Conservation (phyloP, 2,329 filamentous ascomycete species). For the Capronia americana region DNA sequence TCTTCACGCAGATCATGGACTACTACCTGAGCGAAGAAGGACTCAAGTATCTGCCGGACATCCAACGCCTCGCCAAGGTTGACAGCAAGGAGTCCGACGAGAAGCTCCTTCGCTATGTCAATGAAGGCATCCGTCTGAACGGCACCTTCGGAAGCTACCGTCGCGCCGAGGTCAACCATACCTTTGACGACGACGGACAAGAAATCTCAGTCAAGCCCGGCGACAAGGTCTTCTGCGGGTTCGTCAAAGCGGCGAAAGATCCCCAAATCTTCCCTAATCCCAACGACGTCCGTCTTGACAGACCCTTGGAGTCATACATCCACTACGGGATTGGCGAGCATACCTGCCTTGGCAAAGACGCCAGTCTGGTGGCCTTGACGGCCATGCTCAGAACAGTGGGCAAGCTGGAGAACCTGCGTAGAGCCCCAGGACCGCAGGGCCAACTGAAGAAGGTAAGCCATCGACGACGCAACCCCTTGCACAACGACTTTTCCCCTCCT, state of each 20-base stretch:
- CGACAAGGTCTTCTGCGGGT: conserved; percentile 68
- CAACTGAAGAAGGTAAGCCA: conserved; percentile 65
- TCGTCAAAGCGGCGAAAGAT: conserved; percentile 65
- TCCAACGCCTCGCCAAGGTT: conserved; percentile 65
- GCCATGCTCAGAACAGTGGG: conserved; percentile 73
- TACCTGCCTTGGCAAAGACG: conserved; percentile 66
- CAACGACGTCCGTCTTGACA: conserved; percentile 65
- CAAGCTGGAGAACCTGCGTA: conserved; percentile 64
- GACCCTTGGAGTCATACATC: conserved; percentile 69
- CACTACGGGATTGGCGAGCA: conserved; percentile 69
- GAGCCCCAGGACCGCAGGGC: conserved; percentile 69
- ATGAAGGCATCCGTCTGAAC: conserved; percentile 74
- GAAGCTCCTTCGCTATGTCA: conserved; percentile 70
- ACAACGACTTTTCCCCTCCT: neutral
- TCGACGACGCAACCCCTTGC: neutral
- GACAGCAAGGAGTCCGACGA: conserved; percentile 65
- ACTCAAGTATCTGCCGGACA: conserved; percentile 62
- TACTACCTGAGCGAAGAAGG: conserved; percentile 70
- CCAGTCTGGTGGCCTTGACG: conserved; percentile 66
- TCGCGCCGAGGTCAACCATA: conserved; percentile 56
- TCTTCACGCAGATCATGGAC: conserved; percentile 75
- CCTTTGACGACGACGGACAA: conserved; percentile 56
- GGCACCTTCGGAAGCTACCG: conserved; percentile 68
- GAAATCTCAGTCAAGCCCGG: conserved; percentile 61
- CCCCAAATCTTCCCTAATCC: conserved; percentile 66